Conservation (phyloP, 2,329 filamentous ascomycete genomes). For the Phialemonium atrogriseum region DNA sequence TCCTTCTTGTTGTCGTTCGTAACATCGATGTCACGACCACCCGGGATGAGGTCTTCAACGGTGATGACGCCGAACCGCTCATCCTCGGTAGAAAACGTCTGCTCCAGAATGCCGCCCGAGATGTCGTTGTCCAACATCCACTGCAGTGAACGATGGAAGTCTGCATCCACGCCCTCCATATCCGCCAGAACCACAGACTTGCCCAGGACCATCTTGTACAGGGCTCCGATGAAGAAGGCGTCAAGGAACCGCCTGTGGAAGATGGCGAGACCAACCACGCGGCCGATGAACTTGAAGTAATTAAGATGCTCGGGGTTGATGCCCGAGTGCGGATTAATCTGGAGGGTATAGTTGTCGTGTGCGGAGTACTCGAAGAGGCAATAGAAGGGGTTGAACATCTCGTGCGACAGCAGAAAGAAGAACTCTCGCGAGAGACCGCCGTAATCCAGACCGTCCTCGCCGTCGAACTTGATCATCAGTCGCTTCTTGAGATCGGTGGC, state of each 20-base stretch:
- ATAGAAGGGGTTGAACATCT: conserved; percentile 99
- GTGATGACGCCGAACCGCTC: conserved; percentile 93
- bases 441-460: conserved; percentile 95
- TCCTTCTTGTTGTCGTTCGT: conserved; percentile 99
- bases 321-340: conserved; percentile 98
- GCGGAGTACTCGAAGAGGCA: conserved; percentile 99
- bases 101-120: conserved; percentile 79
- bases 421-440: conserved; percentile 97
- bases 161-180: conserved; percentile 98
- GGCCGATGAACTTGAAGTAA: conserved; percentile 99
- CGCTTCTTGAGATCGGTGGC: conserved; percentile 96
- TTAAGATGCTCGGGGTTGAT: conserved; percentile 99
- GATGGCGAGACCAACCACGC: conserved; percentile 92
- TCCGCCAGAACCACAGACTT: conserved; percentile 88
- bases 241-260: conserved; percentile 97
- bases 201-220: conserved; percentile 98
- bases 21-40: conserved; percentile 85
- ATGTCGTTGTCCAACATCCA: conserved; percentile 99
- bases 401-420: conserved; percentile 97
- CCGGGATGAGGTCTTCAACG: conserved; percentile 87
- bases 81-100: conserved; percentile 95
- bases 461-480: conserved; percentile 99
- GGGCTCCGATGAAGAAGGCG: conserved; percentile 96
- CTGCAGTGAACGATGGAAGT: conserved; percentile 91
- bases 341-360: conserved; percentile 98